Conservation (phyloP, 805 yeast genomes). For the Ogataea polymorpha region DNA sequence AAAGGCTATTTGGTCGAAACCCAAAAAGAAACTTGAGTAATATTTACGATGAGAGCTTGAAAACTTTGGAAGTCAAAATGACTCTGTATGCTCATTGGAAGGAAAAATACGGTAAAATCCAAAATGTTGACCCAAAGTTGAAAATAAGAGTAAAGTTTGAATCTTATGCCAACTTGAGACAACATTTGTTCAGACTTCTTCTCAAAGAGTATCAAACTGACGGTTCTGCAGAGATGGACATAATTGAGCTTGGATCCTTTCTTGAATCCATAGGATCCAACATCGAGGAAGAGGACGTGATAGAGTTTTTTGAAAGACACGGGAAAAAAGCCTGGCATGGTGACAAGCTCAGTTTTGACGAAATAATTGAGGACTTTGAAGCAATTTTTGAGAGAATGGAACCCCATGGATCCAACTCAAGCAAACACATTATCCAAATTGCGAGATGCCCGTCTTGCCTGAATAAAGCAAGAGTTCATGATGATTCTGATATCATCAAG, state of each 20-base stretch:
- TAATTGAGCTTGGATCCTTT: constrained; percentile 60
- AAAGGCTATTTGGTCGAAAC: constrained; percentile 24
- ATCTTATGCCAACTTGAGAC: constrained; percentile 61
- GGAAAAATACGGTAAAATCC: constrained; percentile 34
- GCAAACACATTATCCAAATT: constrained; percentile 49
- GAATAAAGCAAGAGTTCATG: constrained; percentile 49
- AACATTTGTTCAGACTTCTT: constrained; percentile 66
- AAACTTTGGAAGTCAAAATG: constrained; percentile 37
- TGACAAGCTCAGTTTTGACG: constrained; percentile 42
- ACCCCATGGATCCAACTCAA: not conserved
- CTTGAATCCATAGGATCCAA: constrained; percentile 63
- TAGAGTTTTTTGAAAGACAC: constrained; percentile 46
- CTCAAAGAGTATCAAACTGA: constrained; percentile 47
- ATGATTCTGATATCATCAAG: constrained; percentile 68
- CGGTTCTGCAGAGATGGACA: constrained; percentile 44
- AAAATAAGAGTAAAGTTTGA: constrained; percentile 61
- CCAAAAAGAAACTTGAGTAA: constrained; percentile 34
- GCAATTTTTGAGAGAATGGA: constrained; percentile 31
- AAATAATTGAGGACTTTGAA: constrained; percentile 48
- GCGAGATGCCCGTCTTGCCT: constrained; percentile 81
- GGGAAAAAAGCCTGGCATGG: constrained; percentile 52
- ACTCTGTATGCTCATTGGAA: constrained; percentile 28
- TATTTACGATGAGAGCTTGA: constrained; percentile 40
- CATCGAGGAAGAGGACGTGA: constrained; percentile 52
- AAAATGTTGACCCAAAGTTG: constrained; percentile 49